Base-by-base conservation (phyloP, 176 grass and related monocot species). In the Phyllostachys edulis region DNA sequence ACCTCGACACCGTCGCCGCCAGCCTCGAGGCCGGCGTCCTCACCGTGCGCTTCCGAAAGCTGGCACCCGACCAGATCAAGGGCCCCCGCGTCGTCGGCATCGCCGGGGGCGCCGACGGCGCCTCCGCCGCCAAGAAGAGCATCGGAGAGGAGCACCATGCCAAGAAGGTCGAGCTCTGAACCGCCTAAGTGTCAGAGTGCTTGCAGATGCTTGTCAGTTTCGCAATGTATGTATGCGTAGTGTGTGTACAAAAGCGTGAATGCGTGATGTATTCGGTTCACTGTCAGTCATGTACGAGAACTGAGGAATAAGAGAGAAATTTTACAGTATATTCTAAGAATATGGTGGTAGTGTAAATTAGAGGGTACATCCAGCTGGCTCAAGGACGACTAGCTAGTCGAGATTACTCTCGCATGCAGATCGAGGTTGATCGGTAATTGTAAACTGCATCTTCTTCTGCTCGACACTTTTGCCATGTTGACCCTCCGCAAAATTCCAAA, bases 101-200 rank as follows among this genome's bases (percentile, higher is more conserved):
- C 7, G 78, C 79, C 18, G 88, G 86, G 1, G 88, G 84, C 1
- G 71, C 81, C 0, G 26, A 11, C 1, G 39, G 63, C 1, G 60
- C 9, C 5, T 79, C 51, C 51, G 2, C 18, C 17, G 79, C 7
- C 5, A 87, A 92, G 88, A 73, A 83, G 84, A 86, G 77, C 68
- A 75, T 82, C 12, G 79, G 67, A 0, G 75, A 55, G 0, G 59
- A n/a, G 6, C 47, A 29, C 1, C 73, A 84, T 47, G 11, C 84
- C 34, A 94, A 92, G 84, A 97, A 87, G 20, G 88, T 93, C 11
- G 92, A 97, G 69, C 86, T 97, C 44, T 97, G 60, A 94, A 38
- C 17, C 18, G 60, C 6, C 42, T 18, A 55, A 0, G 6, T 16
- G n/a, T 38, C 6, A 7, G 4, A 14, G 63, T 80, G 75, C 49